Evolutionary conservation across 129 eudicot species (phyloP).

Genomic region (Pulicaria dysenterica): DNA sequence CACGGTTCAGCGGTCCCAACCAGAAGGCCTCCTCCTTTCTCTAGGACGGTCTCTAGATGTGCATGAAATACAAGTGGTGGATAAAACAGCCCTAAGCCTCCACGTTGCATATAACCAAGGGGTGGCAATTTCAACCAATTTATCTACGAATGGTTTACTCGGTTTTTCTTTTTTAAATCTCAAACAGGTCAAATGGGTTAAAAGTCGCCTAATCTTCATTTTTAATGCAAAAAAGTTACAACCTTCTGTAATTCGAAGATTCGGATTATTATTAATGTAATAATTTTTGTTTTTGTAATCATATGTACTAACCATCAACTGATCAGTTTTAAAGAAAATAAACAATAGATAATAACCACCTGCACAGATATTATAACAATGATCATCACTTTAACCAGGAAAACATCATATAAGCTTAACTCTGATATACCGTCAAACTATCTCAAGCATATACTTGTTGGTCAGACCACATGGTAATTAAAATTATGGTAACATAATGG

Average conservation of each 20-base stretch:
- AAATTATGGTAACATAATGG: neutral
- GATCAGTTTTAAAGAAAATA: neutral
- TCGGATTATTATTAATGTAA: too few relatives aligned
- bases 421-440: neutral
- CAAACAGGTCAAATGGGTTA: neutral
- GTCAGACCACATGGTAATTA: neutral
- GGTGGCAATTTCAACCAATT: neutral
- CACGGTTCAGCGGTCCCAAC: slow-evolving; percentile 77
- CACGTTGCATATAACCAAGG: neutral
- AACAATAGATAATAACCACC: slow-evolving; percentile 63
- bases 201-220: neutral
- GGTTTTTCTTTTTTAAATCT: neutral
- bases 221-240: neutral
- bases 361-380: slow-evolving; percentile 42
- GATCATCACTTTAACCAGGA: neutral
- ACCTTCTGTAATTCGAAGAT: too few relatives aligned
- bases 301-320: neutral
- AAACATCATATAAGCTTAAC: slow-evolving; percentile 7
- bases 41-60: slow-evolving; percentile 68
- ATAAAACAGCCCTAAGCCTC: slow-evolving; percentile 3
- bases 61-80: slow-evolving; percentile 24
- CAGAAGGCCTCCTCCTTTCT: slow-evolving; percentile 89
- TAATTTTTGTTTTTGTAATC: neutral
- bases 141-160: neutral
- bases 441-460: neutral